These are phyloP conservation scores for Phanerochaete sordida DNA, from an alignment of 768 basidiomycete genomes.

Conservation along the genomic window DNA sequence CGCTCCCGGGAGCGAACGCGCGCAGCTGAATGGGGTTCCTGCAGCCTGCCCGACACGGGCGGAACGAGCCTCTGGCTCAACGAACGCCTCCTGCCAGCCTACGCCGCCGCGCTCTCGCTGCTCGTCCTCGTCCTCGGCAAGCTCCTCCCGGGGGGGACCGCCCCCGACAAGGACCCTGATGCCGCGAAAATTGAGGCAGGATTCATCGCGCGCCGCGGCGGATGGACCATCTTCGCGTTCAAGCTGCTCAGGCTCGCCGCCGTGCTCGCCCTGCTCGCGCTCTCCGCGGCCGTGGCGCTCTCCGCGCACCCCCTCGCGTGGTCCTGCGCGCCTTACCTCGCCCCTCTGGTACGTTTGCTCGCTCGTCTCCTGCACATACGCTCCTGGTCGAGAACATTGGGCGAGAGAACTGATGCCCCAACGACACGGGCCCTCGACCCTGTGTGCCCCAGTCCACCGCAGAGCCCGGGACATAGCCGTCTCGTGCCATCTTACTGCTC, in stretches of 20 bases:
- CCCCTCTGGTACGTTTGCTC: no score
- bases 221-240: neutral
- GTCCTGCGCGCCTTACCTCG: neutral
- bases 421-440: no score
- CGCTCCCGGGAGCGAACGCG: neutral
- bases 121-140: neutral
- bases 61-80: slow-evolving; percentile 2
- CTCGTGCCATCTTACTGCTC: no score
- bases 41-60: no score
- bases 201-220: neutral
- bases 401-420: no score
- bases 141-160: neutral
- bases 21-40: no score
- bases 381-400: no score
- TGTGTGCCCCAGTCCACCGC: no score
- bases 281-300: neutral
- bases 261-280: neutral
- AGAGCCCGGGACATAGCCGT: no score
- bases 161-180: neutral
- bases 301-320: neutral
- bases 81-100: neutral
- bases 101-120: slow-evolving; percentile 4
- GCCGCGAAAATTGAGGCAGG: neutral
- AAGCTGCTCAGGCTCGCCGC: neutral
- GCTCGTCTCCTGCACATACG: no score